A percentile compares a stretch with the other conserved stretches of the same genome.
phyloP scores from a whole-genome alignment of 2,329 filamentous ascomycete genomes.

The Talaromyces funiculosus region DNA sequence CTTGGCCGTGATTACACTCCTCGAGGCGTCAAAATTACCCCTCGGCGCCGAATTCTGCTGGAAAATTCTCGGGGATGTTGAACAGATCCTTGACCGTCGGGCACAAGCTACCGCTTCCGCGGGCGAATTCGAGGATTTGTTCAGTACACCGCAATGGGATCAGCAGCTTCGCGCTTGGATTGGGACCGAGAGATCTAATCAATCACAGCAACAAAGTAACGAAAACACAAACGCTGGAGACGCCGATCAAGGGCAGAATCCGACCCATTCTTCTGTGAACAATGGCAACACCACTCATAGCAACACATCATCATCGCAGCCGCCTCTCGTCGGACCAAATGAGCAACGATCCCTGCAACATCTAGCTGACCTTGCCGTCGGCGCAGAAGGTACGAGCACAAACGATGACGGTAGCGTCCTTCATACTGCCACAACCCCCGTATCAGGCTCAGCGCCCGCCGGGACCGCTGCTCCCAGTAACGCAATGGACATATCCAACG shows the following conservation, averaged over 20 bases:
- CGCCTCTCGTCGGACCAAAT: constrained; percentile 36
- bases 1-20: constrained; percentile 37
- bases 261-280: background rate
- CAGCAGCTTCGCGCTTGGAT: constrained; percentile 34
- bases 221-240: constrained; percentile 16
- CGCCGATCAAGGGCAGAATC: background rate
- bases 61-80: constrained; percentile 45
- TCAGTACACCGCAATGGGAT: constrained; percentile 37
- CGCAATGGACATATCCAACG: background rate
- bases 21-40: constrained; percentile 38
- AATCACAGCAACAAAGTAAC: constrained; percentile 23
- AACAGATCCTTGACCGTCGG: constrained; percentile 45
- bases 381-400: constrained; percentile 32
- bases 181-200: constrained; percentile 33
- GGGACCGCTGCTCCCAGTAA: background rate
- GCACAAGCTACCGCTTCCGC: constrained; percentile 26
- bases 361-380: constrained; percentile 40
- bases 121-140: constrained; percentile 35
- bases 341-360: constrained; percentile 42
- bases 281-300: background rate
- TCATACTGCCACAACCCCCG: background rate
- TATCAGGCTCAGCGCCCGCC: background rate
- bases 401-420: constrained; percentile 16
- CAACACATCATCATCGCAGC: constrained; percentile 11
- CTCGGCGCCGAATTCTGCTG: constrained; percentile 36